Percentiles rank a stretch among this genome's conserved stretches.
Evolutionary conservation across 495 filamentous ascomycete species (phyloP).

Genomic region (Xylaria grammica): DNA sequence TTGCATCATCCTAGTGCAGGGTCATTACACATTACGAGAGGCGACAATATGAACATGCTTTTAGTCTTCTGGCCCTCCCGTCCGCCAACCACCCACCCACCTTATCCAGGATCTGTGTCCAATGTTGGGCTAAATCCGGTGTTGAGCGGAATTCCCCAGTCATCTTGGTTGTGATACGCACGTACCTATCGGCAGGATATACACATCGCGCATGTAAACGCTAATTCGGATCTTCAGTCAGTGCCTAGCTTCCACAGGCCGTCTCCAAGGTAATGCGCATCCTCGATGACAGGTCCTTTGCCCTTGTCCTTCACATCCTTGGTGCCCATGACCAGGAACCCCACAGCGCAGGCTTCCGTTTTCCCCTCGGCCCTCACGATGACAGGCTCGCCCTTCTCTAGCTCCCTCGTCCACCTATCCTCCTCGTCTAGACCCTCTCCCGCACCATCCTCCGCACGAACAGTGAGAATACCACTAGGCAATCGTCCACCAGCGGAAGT

Average conservation of each 20-base stretch:
- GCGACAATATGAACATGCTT: conserved; percentile 9
- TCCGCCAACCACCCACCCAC: background rate
- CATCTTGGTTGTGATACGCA: background rate
- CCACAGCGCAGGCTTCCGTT: conserved; percentile 86
- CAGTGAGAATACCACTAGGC: conserved; percentile 57
- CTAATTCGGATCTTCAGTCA: conserved; percentile 53
- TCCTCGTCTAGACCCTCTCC: conserved; percentile 53
- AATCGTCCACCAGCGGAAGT: conserved; percentile 81
- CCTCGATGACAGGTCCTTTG: conserved; percentile 91
- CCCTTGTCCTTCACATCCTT: conserved; percentile 91
- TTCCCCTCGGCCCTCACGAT: conserved; percentile 93
- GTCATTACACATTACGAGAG: conserved; percentile 21
- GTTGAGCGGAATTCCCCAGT: background rate
- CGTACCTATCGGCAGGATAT: background rate
- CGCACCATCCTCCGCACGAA: conserved; percentile 46
- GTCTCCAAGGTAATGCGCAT: conserved; percentile 92
- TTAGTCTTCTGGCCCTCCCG: background rate
- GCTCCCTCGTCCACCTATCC: conserved; percentile 58
- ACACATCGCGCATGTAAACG: conserved; percentile 4
- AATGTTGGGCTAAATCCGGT: background rate
- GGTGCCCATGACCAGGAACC: conserved; percentile 83
- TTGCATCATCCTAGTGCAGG: conserved; percentile 3
- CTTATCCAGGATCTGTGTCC: background rate
- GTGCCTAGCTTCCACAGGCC: conserved; percentile 83
- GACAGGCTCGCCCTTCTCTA: conserved; percentile 80